Evolutionary conservation across 257 asterid genomes (phyloP), one percentile per base, ranked within the genome.

Genomic region (Verbascum thapsus): DNA sequence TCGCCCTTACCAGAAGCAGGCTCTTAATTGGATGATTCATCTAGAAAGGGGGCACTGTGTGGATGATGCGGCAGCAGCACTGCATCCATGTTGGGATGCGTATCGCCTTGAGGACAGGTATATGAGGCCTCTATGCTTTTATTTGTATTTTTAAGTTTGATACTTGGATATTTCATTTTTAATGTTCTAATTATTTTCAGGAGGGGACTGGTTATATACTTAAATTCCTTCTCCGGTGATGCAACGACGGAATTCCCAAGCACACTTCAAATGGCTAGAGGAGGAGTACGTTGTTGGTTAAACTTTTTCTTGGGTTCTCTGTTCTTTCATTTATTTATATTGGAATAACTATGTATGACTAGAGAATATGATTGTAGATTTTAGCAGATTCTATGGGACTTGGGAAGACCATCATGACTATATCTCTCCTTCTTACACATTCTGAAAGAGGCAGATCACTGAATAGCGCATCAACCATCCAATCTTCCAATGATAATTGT

Each of bases 371-470:
- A 22, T 62, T 85, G 76, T 66, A 91, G 98, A 92, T 92, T 74
- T 76, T 89, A 83, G 99, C 99, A 78, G 99, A 92, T 81, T 70
- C 96, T 35, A 92, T 92, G 99, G 99, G 99, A 72, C 96, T 92
- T 56, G 99, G 99, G 73, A 92, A 92, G 82, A 92, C 99, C 58
- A 80, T 92, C 69, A 92, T 92, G 99, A 82, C 97, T 37, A 73
- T 92, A 72, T 67, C 99, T 59, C 97, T 92, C 74, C 96, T 92
- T 70, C 94, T 92, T 38, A 74, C 83, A 4, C 80, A 64, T 67
- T 72, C 91, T 11, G 97, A 56, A 76, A 87, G 78, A 72, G 81
- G 86, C 57, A 82, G 90, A 74, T 71, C 80, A 43, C 44, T 71
- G 64, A 73, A 78, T 66, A 69, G 78, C 66, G 70, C 78, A 54